phyloP scores from a whole-genome alignment of 495 filamentous ascomycete species.

The Aspergillus sclerotioniger region DNA sequence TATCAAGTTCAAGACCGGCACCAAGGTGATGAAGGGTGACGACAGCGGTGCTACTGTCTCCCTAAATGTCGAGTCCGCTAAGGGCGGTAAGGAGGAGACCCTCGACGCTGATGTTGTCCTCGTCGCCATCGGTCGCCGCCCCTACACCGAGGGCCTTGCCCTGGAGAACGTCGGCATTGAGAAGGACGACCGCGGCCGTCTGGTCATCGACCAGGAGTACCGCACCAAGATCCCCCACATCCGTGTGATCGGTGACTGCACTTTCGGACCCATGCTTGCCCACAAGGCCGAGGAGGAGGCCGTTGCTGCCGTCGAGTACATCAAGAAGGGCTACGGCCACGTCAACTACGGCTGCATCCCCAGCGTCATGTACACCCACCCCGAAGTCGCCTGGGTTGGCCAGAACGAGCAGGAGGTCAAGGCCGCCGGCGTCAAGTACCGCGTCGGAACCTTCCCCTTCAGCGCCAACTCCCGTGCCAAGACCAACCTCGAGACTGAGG shows the following conservation, averaged over 20 bases:
- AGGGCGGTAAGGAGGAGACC: conserved; percentile 92
- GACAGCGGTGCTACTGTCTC: conserved; percentile 70
- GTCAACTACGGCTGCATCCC: conserved; percentile 99
- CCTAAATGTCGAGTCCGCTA: conserved; percentile 84
- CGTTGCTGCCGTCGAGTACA: conserved; percentile 91
- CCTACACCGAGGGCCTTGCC: conserved; percentile 87
- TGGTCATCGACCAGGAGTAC: conserved; percentile 97
- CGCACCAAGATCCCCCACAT: conserved; percentile 96
- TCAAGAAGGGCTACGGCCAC: conserved; percentile 95
- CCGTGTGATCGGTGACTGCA: conserved; percentile 93
- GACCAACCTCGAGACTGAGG: conserved; percentile 97
- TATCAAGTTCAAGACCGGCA: conserved; percentile 96
- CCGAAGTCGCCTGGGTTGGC: conserved; percentile 97
- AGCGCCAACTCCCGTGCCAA: conserved; percentile 95
- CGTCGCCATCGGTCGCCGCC: conserved; percentile 92
- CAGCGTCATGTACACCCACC: conserved; percentile 98
- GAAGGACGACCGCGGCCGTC: conserved; percentile 86
- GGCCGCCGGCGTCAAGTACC: conserved; percentile 84
- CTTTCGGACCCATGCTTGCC: conserved; percentile 98
- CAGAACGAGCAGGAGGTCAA: conserved; percentile 97
- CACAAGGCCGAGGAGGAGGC: conserved; percentile 99
- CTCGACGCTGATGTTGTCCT: conserved; percentile 95
- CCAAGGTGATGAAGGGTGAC: conserved; percentile 89
- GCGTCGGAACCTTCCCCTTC: conserved; percentile 91
- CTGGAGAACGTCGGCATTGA: conserved; percentile 94